Evolutionary conservation across 2,329 filamentous ascomycete species (phyloP).

Genomic region (Aureobasidium subglaciale): DNA sequence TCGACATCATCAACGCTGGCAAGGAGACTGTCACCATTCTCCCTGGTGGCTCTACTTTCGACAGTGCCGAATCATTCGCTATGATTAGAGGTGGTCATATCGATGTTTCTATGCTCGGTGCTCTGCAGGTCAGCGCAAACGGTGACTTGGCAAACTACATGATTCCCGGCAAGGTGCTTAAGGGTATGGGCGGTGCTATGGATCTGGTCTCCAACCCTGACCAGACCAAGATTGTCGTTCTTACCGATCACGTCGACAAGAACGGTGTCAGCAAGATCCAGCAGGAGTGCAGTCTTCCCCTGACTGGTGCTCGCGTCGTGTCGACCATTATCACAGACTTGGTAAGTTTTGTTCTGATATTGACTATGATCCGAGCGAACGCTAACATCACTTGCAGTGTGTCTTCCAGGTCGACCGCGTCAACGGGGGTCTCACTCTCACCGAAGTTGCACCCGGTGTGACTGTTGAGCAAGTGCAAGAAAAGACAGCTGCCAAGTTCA

Average conservation of each 20-base stretch:
- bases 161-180: constrained; percentile 78
- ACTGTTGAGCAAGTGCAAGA: constrained; percentile 59
- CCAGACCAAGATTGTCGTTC: constrained; percentile 86
- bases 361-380: not conserved
- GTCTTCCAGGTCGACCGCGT: constrained; percentile 63
- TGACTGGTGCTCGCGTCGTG: constrained; percentile 81
- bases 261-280: constrained; percentile 92
- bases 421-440: constrained; percentile 57
- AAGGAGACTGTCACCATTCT: constrained; percentile 81
- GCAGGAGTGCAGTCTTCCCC: constrained; percentile 88
- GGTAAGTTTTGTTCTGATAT: not conserved
- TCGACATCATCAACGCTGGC: constrained; percentile 78
- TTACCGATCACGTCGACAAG: constrained; percentile 96
- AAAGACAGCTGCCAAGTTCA: constrained; percentile 64
- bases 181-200: constrained; percentile 91
- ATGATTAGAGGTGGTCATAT: constrained; percentile 85
- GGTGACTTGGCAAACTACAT: constrained; percentile 86
- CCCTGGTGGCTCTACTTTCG: constrained; percentile 69
- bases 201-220: constrained; percentile 83
- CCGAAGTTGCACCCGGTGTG: constrained; percentile 63
- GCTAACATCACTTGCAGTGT: constrained; percentile 33
- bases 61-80: constrained; percentile 72
- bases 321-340: constrained; percentile 87
- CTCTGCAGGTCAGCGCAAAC: constrained; percentile 69
- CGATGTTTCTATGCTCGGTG: constrained; percentile 75